Base-by-base conservation (phyloP, 78 protist genomes). In the Dictyostelium citrinum region DNA sequence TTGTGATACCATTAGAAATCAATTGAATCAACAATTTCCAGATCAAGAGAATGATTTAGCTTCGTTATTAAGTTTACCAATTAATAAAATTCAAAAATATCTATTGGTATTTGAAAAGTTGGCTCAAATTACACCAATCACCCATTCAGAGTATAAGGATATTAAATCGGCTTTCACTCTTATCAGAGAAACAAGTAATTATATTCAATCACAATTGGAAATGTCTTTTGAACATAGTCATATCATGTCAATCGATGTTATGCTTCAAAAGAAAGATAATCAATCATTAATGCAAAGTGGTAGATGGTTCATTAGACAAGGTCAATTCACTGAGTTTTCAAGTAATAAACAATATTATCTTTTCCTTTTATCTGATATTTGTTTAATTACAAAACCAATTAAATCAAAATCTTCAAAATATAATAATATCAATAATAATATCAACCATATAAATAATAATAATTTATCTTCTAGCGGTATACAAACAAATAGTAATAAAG, bases 201-300 rank as follows among this genome's bases (percentile, higher is more conserved):
- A 35, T 67, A 64, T 88, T 45, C 93, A 88, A 55, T 77, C 51
- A 77, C 93, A 88, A 67, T 46, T 88, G 81, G 93, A 88, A 24
- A 88, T 88, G 93, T 88, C 93, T 27, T 55, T 88, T 12, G 45
- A 88, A 41, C 75, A 88, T 49, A 78, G 85, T 45, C 75, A 64
- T 27, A 12, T 88, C 0, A 88, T 88, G 93, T 46, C 74, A 5
- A 78, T 78, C 24, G 93, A 88, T 61, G 71, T 60, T 6, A 88
- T 88, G 93, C 49, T 88, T 12, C 85, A 61, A 33, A 82, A 41
- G 33, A 78, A 88, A 24, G 64, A 75, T 46, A 58, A 43, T 27
- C 31, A 17, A 12, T 43, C 92, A 1, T 51, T 88, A 20, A 49
- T 78, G 29, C 61, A 61, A 58, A 67, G 61, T 78, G 93, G 93